Conservation (phyloP, 805 yeast species). For the Yamadazyma akitaensis region DNA sequence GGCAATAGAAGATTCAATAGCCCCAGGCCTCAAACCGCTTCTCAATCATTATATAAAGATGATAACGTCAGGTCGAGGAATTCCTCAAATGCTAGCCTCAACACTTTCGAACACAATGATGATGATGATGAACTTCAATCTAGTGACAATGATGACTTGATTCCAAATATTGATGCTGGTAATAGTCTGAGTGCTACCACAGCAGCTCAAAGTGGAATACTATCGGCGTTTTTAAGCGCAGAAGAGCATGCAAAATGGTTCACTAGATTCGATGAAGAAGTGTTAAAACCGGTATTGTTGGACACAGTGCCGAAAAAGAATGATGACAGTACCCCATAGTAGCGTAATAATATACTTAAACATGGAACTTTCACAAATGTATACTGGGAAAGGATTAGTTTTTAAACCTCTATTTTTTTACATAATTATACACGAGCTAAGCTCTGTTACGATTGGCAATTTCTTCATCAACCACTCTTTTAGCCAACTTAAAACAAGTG, state of each 20-base stretch:
- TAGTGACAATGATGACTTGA: conserved; percentile 40
- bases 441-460: conserved; percentile 28
- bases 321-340: conserved; percentile 7
- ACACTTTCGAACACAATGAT: conserved; percentile 18
- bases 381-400: background rate
- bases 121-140: conserved; percentile 19
- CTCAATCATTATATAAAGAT: conserved; percentile 18
- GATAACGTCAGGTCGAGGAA: conserved; percentile 26
- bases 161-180: conserved; percentile 10
- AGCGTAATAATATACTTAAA: too few species aligned
- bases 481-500: conserved; percentile 63
- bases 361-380: background rate
- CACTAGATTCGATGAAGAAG: conserved; percentile 88
- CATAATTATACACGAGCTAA: background rate
- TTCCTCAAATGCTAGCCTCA: conserved; percentile 25
- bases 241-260: conserved; percentile 91
- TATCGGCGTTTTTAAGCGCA: conserved; percentile 43
- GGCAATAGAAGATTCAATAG: conserved; percentile 19
- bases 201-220: conserved; percentile 24
- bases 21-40: conserved; percentile 4
- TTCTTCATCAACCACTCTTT: conserved; percentile 68
- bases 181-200: background rate
- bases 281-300: conserved; percentile 84
- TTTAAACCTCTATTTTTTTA: background rate
- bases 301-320: conserved; percentile 47